Percentiles rank a stretch among this genome's conserved stretches.
Conservation (phyloP, 1,139 yeast species). For the Geotrichum fermentans region DNA sequence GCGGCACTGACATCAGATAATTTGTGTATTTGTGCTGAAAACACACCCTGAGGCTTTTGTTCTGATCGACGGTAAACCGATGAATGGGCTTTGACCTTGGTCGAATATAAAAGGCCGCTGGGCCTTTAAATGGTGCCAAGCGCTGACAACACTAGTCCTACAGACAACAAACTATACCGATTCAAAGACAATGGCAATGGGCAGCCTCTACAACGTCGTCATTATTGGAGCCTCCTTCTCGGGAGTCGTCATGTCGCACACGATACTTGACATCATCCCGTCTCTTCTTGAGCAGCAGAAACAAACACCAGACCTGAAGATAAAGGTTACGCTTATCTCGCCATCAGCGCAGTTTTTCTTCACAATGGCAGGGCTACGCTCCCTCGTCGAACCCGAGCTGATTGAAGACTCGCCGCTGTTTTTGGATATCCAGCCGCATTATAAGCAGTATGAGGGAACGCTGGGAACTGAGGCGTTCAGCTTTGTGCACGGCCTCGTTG, state of each 20-base stretch:
- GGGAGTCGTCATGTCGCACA: constrained; percentile 9
- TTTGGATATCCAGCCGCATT: constrained; percentile 1
- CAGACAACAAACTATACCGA: background rate
- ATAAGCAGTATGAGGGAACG: background rate
- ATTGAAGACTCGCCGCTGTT: constrained; percentile 6
- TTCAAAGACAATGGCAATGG: background rate
- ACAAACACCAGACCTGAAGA: background rate
- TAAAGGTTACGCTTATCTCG: constrained; percentile 10
- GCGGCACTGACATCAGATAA: background rate
- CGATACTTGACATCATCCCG: constrained; percentile 6
- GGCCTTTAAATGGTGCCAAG: background rate
- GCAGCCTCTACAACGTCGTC: constrained; percentile 5
- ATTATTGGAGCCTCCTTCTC: constrained; percentile 13
- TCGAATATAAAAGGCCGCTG: background rate
- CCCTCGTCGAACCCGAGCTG: constrained; percentile 11
- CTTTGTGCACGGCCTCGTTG: constrained; percentile 9
- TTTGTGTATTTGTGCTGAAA: background rate
- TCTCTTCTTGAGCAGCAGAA: background rate
- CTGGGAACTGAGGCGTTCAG: constrained; percentile 6
- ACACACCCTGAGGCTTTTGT: background rate
- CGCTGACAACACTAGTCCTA: background rate
- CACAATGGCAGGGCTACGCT: constrained; percentile 9
- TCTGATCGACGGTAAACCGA: background rate
- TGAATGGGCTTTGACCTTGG: background rate
- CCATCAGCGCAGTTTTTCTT: constrained; percentile 8